Conservation (phyloP, 495 filamentous ascomycete species). For the Xylaria flabelliformis region DNA sequence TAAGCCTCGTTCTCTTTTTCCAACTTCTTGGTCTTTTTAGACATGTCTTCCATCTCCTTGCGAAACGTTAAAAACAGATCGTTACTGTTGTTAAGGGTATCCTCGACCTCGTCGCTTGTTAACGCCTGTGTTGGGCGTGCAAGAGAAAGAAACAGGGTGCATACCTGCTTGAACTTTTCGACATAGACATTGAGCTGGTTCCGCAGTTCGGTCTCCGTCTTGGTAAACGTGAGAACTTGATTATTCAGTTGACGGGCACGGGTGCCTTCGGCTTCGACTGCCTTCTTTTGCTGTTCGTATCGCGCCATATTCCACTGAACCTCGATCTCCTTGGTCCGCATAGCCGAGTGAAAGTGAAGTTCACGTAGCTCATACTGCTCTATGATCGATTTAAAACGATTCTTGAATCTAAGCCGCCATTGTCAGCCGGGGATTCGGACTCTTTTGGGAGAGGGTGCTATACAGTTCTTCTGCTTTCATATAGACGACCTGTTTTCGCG, state of each 20-base stretch:
- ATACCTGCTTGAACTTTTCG: slow-evolving; percentile 99
- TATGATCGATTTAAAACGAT: slow-evolving; percentile 89
- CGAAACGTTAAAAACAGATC: slow-evolving; percentile 97
- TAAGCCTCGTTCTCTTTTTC: slow-evolving; percentile 95
- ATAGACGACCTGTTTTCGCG: slow-evolving; percentile 73
- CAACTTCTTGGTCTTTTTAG: slow-evolving; percentile 96
- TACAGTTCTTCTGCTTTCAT: slow-evolving; percentile 89
- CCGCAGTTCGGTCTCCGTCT: slow-evolving; percentile 91
- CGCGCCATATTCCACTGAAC: slow-evolving; percentile 87
- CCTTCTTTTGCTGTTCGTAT: slow-evolving; percentile 86
- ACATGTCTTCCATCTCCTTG: slow-evolving; percentile 99
- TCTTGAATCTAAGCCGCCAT: slow-evolving; percentile 69
- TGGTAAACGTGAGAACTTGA: slow-evolving; percentile 94
- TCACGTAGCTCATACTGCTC: slow-evolving; percentile 97
- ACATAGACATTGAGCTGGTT: slow-evolving; percentile 98
- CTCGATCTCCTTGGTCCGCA: slow-evolving; percentile 95
- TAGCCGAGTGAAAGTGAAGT: slow-evolving; percentile 83
- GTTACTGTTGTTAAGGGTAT: slow-evolving; percentile 98
- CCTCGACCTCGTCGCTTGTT: slow-evolving; percentile 79
- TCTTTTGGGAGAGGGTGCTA: slow-evolving; percentile 34
- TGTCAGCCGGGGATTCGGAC: slow-evolving; percentile 35
- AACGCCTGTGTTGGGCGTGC: slow-evolving; percentile 38
- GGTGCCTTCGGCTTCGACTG: slow-evolving; percentile 77
- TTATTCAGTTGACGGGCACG: slow-evolving; percentile 83
- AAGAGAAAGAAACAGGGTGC: slow-evolving; percentile 43